Evolutionary conservation across 78 protist genomes (phyloP), one percentile per base, ranked within the genome.

Genomic region (Planoprotostelium fungivorum): DNA sequence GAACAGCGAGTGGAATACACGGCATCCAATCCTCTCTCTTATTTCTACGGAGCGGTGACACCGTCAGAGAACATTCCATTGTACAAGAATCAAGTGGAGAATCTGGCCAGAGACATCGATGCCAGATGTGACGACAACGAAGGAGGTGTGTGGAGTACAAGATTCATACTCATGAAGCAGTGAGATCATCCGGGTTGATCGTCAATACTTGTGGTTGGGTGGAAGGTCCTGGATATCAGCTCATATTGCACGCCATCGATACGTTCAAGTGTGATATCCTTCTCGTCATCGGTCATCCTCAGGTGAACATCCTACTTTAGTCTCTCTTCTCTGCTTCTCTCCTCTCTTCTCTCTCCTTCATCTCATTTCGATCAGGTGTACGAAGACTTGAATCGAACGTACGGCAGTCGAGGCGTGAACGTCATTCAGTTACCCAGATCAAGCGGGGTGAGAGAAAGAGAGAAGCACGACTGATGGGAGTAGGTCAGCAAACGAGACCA

Each of bases 141-240:
- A 28, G 91, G 31, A n/a, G 36, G 87, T 88, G 63, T 39, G 90
- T 35, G 34, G 35, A 1, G 34, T 31, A 34, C 34, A 28, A 35
- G 10, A 34, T 88, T 28, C 89, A 87, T 23, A 1, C 25, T 5
- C 34, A 37, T 1, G 87, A 91, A 1, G 34, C 85, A 35, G 89
- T 91, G 31, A 38, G 91, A 28, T 38, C 86, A 1, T 34, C 96
- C 0, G 98, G 98, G 35, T 16, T 88, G 37, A 83, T 96, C 88
- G 86, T 94, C 38, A 95, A 96, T 87, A 95, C 97, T 10, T 92
- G 96, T 89, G 98, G 98, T 1, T 96, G 98, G 98, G 89, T 96
- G 1, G 97, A 96, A 0, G 97, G 95, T 36, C 86, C 28, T 1
- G 98, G 98, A 0, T 93, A 89, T 37, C 85, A 93, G 34, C 34